Percentiles rank a stretch among this genome's conserved stretches.
phyloP scores from a whole-genome alignment of 2,329 filamentous ascomycete genomes.

The Neoarthrinium moseri region DNA sequence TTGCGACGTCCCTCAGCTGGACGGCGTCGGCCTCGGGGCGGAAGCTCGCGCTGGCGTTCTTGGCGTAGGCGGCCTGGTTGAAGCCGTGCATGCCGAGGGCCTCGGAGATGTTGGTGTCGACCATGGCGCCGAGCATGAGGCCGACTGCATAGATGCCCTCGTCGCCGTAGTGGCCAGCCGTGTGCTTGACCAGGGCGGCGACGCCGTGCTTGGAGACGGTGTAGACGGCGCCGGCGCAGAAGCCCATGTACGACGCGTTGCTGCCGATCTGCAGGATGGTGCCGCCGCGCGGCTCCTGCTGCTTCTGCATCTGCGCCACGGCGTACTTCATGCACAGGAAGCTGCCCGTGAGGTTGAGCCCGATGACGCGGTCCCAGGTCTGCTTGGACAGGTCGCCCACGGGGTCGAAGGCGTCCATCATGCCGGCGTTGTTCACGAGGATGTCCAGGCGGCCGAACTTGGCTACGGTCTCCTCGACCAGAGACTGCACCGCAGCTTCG shows the following conservation, averaged over 20 bases:
- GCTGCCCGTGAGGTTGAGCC: slow-evolving; percentile 55
- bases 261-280: slow-evolving; percentile 24
- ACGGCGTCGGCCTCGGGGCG: slow-evolving; percentile 28
- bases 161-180: slow-evolving; percentile 52
- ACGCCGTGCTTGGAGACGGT: slow-evolving; percentile 54
- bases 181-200: slow-evolving; percentile 55
- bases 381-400: slow-evolving; percentile 43
- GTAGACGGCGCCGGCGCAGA: slow-evolving; percentile 43
- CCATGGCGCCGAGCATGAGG: slow-evolving; percentile 52
- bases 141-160: slow-evolving; percentile 53
- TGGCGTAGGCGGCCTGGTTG: slow-evolving; percentile 30
- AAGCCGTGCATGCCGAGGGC: slow-evolving; percentile 32
- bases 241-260: slow-evolving; percentile 14
- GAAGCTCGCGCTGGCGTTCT: slow-evolving; percentile 20
- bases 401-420: slow-evolving; percentile 56
- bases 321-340: slow-evolving; percentile 51
- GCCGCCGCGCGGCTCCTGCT: slow-evolving; percentile 30
- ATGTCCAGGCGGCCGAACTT: slow-evolving; percentile 50
- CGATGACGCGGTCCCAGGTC: slow-evolving; percentile 53
- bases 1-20: slow-evolving; percentile 34
- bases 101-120: slow-evolving; percentile 50
- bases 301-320: slow-evolving; percentile 44
- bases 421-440: slow-evolving; percentile 57
- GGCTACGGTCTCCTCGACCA: slow-evolving; percentile 20
- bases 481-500: slow-evolving; percentile 25